These are phyloP conservation scores for Pezicula neosporulosa DNA, from an alignment of 2,329 filamentous ascomycete genomes.

Conservation along the genomic window DNA sequence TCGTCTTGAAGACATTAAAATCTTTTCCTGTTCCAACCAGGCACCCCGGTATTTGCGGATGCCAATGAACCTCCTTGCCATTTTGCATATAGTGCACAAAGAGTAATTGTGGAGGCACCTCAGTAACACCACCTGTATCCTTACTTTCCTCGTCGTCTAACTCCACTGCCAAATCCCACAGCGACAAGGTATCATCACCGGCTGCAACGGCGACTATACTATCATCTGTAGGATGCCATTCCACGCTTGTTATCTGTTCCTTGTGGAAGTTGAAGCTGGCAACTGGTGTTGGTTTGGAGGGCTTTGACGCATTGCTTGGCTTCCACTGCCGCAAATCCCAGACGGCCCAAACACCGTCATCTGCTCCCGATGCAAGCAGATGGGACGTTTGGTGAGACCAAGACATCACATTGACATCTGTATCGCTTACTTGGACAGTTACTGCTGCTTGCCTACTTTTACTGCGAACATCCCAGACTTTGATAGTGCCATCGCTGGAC, in stretches of 20 bases:
- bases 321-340: constrained; percentile 98
- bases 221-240: constrained; percentile 98
- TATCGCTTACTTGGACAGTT: constrained; percentile 76
- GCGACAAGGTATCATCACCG: constrained; percentile 87
- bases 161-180: constrained; percentile 97
- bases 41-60: constrained; percentile 88
- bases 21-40: constrained; percentile 86
- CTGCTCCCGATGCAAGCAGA: constrained; percentile 86
- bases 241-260: constrained; percentile 91
- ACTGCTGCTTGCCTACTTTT: constrained; percentile 88
- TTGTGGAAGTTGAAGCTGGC: constrained; percentile 94
- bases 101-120: constrained; percentile 87
- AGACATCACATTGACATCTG: constrained; percentile 93
- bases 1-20: constrained; percentile 83
- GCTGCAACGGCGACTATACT: constrained; percentile 90
- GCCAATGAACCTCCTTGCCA: constrained; percentile 96
- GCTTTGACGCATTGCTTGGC: constrained; percentile 44
- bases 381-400: constrained; percentile 90
- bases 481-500: constrained; percentile 89
- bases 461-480: constrained; percentile 91
- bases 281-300: constrained; percentile 68
- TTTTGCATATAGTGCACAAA: constrained; percentile 97
- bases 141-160: constrained; percentile 95
- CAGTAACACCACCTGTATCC: constrained; percentile 81
- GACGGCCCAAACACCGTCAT: constrained; percentile 90